These are phyloP conservation scores for Lojkania enalia DNA, from an alignment of 2,329 filamentous ascomycete genomes.

Conservation along the genomic window DNA sequence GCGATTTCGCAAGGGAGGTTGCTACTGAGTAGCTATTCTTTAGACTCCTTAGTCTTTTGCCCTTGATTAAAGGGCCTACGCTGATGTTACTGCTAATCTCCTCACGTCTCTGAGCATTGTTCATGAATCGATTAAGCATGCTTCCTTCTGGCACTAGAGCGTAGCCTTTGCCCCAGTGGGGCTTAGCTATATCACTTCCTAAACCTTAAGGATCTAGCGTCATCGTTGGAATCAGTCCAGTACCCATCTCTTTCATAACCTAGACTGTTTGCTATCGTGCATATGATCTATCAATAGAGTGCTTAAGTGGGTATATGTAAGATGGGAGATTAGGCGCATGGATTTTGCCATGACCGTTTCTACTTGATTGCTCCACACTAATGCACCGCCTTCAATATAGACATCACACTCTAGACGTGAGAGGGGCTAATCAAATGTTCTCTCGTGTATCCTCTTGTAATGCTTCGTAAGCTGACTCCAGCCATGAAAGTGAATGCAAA, in stretches of 20 bases:
- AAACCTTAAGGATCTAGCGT: slow-evolving; percentile 3
- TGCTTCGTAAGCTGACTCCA: slow-evolving; percentile 2
- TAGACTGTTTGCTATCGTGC: slow-evolving; percentile 4
- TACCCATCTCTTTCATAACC: slow-evolving; percentile 5
- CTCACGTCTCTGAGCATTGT: slow-evolving; percentile 11
- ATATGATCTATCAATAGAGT: background rate
- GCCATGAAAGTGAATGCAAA: background rate
- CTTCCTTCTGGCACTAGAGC: slow-evolving; percentile 9
- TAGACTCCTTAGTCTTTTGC: no score
- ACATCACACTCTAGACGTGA: slow-evolving; percentile 1
- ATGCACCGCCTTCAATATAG: slow-evolving; percentile 3
- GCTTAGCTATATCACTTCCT: slow-evolving; percentile 10
- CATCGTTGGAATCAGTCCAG: slow-evolving; percentile 3
- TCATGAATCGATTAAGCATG: slow-evolving; percentile 8
- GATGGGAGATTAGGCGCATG: slow-evolving; percentile 2
- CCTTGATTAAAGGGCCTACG: no score
- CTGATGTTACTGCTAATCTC: slow-evolving; percentile 12
- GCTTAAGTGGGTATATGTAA: slow-evolving; percentile 2
- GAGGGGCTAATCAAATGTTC: slow-evolving; percentile 1
- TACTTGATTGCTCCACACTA: slow-evolving; percentile 1
- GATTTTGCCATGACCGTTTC: slow-evolving; percentile 3
- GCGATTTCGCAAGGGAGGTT: no score
- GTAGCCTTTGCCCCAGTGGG: slow-evolving; percentile 11
- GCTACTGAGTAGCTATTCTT: no score
- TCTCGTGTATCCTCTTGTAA: background rate